A percentile compares a stretch with the other conserved stretches of the same genome.
These are phyloP conservation scores for Candida freyschussii DNA, from an alignment of 1,139 yeast genomes.

Conservation along the genomic window DNA sequence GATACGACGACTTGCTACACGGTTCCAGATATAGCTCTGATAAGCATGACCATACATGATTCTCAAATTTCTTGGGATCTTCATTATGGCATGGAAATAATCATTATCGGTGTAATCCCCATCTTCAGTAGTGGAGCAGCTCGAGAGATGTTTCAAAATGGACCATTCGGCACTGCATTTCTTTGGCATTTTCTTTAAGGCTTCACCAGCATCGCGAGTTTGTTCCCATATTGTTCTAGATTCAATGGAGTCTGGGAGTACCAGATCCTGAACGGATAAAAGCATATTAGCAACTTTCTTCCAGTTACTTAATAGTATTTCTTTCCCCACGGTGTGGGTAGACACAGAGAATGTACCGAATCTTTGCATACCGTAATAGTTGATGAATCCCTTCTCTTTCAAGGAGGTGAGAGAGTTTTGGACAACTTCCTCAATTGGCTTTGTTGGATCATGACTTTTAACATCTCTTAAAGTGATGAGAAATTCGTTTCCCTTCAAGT, in stretches of 20 bases:
- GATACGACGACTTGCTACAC: conserved; percentile 74
- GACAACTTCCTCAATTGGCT: conserved; percentile 37
- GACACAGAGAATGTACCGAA: conserved; percentile 94
- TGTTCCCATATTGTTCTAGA: conserved; percentile 81
- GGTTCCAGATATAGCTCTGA: conserved; percentile 93
- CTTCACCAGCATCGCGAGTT: conserved; percentile 58
- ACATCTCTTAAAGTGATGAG: conserved; percentile 78
- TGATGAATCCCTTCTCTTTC: conserved; percentile 70
- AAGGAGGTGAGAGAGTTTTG: conserved; percentile 54
- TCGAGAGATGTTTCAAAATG: conserved; percentile 55
- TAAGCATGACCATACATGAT: conserved; percentile 97
- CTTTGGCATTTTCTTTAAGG: conserved; percentile 76
- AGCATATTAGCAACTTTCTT: conserved; percentile 72
- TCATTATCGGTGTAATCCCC: conserved; percentile 45
- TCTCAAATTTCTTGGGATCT: conserved; percentile 87
- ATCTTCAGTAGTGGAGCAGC: conserved; percentile 39
- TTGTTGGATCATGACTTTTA: conserved; percentile 26
- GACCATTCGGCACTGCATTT: conserved; percentile 82
- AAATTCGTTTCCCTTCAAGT: conserved; percentile 83
- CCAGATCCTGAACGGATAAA: conserved; percentile 79
- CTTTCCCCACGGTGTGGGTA: conserved; percentile 80
- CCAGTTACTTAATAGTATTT: conserved; percentile 70
- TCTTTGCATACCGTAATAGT: conserved; percentile 95
- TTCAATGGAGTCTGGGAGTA: conserved; percentile 74
- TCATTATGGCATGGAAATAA: conserved; percentile 77